Evolutionary conservation across 108 stramenopile species (phyloP), one percentile per base, ranked within the genome.

Genomic region (Cyclotella kingstonii): DNA sequence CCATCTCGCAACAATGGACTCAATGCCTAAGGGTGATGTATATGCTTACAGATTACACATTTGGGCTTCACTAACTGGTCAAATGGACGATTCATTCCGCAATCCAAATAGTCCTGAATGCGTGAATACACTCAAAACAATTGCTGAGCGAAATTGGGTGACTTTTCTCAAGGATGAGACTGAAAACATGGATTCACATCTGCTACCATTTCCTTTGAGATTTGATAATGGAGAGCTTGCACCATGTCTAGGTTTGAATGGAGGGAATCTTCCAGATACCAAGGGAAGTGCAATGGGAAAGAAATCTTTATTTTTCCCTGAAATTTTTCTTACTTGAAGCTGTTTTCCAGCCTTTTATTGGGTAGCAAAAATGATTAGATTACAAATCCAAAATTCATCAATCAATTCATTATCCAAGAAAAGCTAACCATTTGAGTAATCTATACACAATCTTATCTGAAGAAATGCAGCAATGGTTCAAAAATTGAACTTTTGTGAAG

Each of bases 1-100:
- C 27, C 73, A 79, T 40, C 10, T 79, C 2, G 78, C 78, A 45
- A 59, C 73, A 11, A 61, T 58, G 7, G 35, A 39, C 26, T 60
- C 65, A 15, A 52, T 76, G 40, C 33, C 74, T 11, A 40, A 66
- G 19, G 72, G 78, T 14, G 78, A 79, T 34, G 41, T 79, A 50
- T 74, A 79, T 60, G 78, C 60, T 2, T 79, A 54, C 39, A 53
- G 78, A 22, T n/a, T 79, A 45, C 68, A 75, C 23, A 47, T 61
- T 15, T 79, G 73, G 74, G 69, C 74, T 7, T 56, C 73, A 31
- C 55, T 72, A 19, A 76, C 78, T 17, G 57, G 61, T 28, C 52
- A 65, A 34, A 75, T 79, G 69, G 49, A 76, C n/a, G 74, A 79
- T 25, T 27, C 26, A 19, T 79, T 70, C 54, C 74, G 74, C 36